Evolutionary conservation across 108 stramenopile genomes (phyloP).

Genomic region (Cyclotella baltica): DNA sequence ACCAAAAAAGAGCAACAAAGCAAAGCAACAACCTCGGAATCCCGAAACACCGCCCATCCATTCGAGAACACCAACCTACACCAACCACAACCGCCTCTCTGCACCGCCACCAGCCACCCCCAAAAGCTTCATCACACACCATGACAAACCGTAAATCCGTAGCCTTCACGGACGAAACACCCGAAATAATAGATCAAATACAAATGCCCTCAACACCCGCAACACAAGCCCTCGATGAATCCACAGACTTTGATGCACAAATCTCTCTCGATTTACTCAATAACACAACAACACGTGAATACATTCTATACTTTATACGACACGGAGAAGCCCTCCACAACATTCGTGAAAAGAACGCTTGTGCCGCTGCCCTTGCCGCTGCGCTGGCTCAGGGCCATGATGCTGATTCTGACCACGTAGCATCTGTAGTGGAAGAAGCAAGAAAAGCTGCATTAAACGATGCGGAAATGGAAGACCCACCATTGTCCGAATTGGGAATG

Average conservation of each 20-base stretch:
- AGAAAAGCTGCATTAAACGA: slow-evolving; percentile 52
- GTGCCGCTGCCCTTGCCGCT: not conserved
- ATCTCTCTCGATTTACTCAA: not conserved
- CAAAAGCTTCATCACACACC: no score
- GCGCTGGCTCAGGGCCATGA: slow-evolving; percentile 28
- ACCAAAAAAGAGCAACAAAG: no score
- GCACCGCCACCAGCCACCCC: no score
- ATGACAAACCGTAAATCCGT: not conserved
- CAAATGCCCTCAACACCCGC: not conserved
- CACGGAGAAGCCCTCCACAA: slow-evolving; percentile 42
- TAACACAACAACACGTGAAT: not conserved
- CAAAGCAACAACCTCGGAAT: no score
- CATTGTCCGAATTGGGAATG: slow-evolving; percentile 54
- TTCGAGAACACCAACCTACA: no score
- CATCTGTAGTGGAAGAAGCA: slow-evolving; percentile 46
- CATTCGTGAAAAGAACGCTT: slow-evolving; percentile 23
- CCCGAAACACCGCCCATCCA: no score
- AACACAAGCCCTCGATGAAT: not conserved
- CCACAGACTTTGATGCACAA: not conserved
- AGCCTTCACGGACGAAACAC: not conserved
- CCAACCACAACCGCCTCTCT: no score
- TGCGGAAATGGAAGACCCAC: slow-evolving; percentile 57
- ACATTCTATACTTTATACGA: slow-evolving; percentile 40
- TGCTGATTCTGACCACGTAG: slow-evolving; percentile 13
- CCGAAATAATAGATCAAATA: not conserved